Evolutionary conservation across 2,329 filamentous ascomycete genomes (phyloP), one percentile per base, ranked within the genome.

Genomic region (Colletotrichum liaoningense): DNA sequence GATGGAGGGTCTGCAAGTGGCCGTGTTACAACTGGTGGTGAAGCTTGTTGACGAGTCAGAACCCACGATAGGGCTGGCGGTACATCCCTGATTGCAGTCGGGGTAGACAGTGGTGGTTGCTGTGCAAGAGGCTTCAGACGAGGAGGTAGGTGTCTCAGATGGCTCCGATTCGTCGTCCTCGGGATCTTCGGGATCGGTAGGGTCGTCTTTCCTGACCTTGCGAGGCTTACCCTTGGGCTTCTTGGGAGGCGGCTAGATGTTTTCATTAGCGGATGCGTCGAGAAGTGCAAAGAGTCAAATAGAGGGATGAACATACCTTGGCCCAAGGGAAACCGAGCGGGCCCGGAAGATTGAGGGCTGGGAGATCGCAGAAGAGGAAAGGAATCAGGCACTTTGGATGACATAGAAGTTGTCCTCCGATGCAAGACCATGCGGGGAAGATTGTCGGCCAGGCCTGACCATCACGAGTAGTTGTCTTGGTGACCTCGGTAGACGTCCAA

Each of bases 221-320:
- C 52, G 49, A n/a, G 66, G 67, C 19, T 70, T 66, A 0, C 59
- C 59, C 28, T 19, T 65, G 3, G 67, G 67, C 4, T 63, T 63
- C 8, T 22, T n/a, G 1, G 42, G 8, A 0, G 67, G 67, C 14
- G 67, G 67, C 67, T 70, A 8, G 2, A 12, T 16, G 5, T 1
- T 1, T n/a, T 16, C 2, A 63, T 70, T 12, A 70, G 42, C 30
- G 26, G 26, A 5, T 24, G 54, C 14, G 4, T 14, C 12, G 19
- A 3, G 7, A 16, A 3, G 4, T 11, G 11, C 22, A n/a, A 79
- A 52, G 2, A 24, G 35, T 4, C 5, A 16, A 14, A 55, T 14
- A 8, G 5, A 16, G 12, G 7, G 11, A 7, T 54, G 46, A 8
- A 33, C 77, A 64, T 77, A 82, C 81, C 81, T 82, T 81, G 68